phyloP scores from a whole-genome alignment of 805 yeast species.

The Sugiyamaella boreocaroliniensis region DNA sequence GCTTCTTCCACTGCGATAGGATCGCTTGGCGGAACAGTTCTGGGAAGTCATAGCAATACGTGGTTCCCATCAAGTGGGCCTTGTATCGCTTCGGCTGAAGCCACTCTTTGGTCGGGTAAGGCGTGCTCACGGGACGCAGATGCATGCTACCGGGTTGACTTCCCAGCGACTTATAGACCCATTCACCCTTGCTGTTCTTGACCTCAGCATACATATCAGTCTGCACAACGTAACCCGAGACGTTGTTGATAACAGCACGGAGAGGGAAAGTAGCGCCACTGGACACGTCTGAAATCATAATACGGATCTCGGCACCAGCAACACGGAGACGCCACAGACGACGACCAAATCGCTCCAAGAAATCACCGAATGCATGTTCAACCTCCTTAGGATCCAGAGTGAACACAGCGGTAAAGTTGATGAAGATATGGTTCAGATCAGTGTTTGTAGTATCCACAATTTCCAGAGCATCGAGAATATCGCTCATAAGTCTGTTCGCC shows the following conservation, averaged over 20 bases:
- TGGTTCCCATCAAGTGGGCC: conserved; percentile 97
- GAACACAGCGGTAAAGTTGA: conserved; percentile 93
- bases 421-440: conserved; percentile 93
- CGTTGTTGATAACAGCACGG: conserved; percentile 93
- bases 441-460: conserved; percentile 91
- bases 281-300: conserved; percentile 87
- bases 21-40: conserved; percentile 94
- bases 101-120: conserved; percentile 96
- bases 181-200: conserved; percentile 84
- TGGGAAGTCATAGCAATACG: conserved; percentile 98
- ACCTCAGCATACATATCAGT: conserved; percentile 93
- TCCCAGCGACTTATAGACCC: conserved; percentile 95
- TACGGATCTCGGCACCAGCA: conserved; percentile 95
- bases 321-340: conserved; percentile 94
- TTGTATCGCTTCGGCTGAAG: conserved; percentile 97
- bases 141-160: conserved; percentile 91
- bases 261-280: conserved; percentile 91
- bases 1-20: conserved; percentile 73
- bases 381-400: conserved; percentile 92
- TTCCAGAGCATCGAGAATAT: conserved; percentile 90
- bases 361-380: conserved; percentile 95
- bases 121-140: conserved; percentile 88
- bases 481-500: conserved; percentile 93
- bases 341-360: conserved; percentile 95
- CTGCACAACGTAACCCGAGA: conserved; percentile 94